phyloP scores from a whole-genome alignment of 2,329 filamentous ascomycete genomes.

The Penicillium sp. region DNA sequence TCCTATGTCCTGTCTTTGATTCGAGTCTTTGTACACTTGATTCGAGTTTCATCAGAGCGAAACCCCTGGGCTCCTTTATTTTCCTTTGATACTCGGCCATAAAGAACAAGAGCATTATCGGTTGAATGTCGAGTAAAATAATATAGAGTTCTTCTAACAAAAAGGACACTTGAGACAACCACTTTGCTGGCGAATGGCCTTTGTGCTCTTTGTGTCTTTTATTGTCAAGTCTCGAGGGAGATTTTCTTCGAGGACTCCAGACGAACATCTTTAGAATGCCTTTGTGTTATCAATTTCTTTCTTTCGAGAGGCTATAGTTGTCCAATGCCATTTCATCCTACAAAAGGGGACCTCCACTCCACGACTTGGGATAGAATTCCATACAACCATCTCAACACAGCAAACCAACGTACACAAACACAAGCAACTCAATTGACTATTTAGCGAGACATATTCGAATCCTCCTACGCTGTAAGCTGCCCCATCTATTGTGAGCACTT shows the following conservation, averaged over 20 bases:
- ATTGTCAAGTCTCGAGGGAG: neutral
- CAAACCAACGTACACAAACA: neutral
- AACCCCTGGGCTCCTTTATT: neutral
- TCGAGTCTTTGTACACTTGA: neutral
- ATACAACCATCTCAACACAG: neutral
- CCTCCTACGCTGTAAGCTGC: neutral
- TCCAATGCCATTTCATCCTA: neutral
- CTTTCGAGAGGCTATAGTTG: neutral
- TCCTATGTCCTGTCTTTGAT: neutral
- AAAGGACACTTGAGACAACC: neutral
- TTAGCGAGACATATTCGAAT: neutral
- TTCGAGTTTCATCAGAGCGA: neutral
- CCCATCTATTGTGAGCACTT: neutral
- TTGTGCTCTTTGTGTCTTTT: constrained; percentile 1
- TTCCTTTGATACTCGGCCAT: neutral
- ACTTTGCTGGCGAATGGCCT: neutral
- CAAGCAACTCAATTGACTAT: neutral
- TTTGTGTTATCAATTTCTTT: neutral
- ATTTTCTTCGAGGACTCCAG: neutral
- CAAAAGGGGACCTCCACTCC: neutral
- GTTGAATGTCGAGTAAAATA: neutral
- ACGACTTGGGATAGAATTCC: neutral
- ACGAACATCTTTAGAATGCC: neutral
- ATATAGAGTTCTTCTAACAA: neutral
- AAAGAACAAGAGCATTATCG: neutral